These are phyloP conservation scores for Lentinula lateritia DNA, from an alignment of 768 basidiomycete genomes.

Conservation along the genomic window DNA sequence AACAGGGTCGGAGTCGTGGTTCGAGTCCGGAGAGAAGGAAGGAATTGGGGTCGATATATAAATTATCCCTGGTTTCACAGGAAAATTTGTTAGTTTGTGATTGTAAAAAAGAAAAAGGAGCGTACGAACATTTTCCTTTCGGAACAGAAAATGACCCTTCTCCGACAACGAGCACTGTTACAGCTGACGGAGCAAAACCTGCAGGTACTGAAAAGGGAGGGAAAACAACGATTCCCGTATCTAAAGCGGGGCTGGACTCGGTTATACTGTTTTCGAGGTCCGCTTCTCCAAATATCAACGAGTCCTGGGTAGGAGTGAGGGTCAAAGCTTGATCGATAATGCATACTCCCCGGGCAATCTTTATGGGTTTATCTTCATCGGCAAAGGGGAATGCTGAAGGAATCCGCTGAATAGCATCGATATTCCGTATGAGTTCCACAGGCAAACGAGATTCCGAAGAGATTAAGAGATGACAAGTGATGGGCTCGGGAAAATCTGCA, in stretches of 20 bases:
- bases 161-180: slow-evolving; percentile 64
- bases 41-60: not conserved
- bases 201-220: slow-evolving; percentile 55
- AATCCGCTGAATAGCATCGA: not conserved
- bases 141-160: slow-evolving; percentile 74
- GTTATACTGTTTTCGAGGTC: not conserved
- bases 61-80: slow-evolving; percentile 18
- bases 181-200: slow-evolving; percentile 45
- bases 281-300: slow-evolving; percentile 11
- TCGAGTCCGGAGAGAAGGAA: not conserved
- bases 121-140: slow-evolving; percentile 56
- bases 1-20: not conserved
- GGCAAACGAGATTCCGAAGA: slow-evolving; percentile 29
- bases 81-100: too few relatives aligned
- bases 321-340: slow-evolving; percentile 36
- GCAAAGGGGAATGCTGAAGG: not conserved
- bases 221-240: slow-evolving; percentile 70
- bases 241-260: slow-evolving; percentile 22
- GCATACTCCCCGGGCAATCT: slow-evolving; percentile 44
- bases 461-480: slow-evolving; percentile 52
- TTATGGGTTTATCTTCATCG: not conserved
- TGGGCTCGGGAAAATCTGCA: slow-evolving; percentile 54
- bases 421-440: not conserved
- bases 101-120: too few relatives aligned
- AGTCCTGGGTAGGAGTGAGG: slow-evolving; percentile 17